These are phyloP conservation scores for Fusarium sp. DNA, from an alignment of 2,329 filamentous ascomycete genomes.

Conservation along the genomic window DNA sequence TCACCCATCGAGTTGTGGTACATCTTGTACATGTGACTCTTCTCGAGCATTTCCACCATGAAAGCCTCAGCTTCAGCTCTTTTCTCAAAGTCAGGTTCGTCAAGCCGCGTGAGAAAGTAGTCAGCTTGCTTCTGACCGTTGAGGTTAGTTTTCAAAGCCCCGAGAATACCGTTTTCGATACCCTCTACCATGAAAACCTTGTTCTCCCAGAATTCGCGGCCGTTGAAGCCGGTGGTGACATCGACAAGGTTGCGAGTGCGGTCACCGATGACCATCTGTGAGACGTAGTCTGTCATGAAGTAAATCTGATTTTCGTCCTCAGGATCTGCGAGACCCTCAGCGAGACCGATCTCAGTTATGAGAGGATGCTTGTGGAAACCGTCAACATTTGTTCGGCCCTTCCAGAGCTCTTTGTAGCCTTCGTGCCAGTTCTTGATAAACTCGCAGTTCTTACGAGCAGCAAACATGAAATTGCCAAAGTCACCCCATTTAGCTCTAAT, in stretches of 20 bases:
- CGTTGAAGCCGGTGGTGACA: conserved; percentile 47
- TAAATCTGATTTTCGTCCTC: conserved; percentile 34
- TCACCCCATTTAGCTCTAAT: conserved; percentile 50
- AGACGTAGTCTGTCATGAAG: conserved; percentile 52
- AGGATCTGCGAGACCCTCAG: conserved; percentile 41
- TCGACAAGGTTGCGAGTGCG: conserved; percentile 51
- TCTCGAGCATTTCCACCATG: conserved; percentile 49
- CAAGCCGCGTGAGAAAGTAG: conserved; percentile 48
- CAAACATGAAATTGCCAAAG: conserved; percentile 58
- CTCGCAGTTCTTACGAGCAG: conserved; percentile 53
- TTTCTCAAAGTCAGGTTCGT: conserved; percentile 47
- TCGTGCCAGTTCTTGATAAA: conserved; percentile 59
- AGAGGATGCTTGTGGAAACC: conserved; percentile 50
- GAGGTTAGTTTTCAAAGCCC: conserved; percentile 46
- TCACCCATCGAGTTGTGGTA: conserved; percentile 52
- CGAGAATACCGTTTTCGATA: conserved; percentile 49
- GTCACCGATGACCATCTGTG: conserved; percentile 53
- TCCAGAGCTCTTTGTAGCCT: conserved; percentile 53
- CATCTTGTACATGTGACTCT: conserved; percentile 53
- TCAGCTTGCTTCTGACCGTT: conserved; percentile 48
- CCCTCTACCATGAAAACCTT: conserved; percentile 50
- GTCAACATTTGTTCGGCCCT: conserved; percentile 46
- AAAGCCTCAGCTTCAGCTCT: conserved; percentile 47
- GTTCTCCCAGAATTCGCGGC: conserved; percentile 48
- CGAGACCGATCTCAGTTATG: conserved; percentile 48